A percentile compares a stretch with the other conserved stretches of the same genome.
phyloP scores from a whole-genome alignment of 176 grass and related monocot species.

The Stipa capillata region DNA sequence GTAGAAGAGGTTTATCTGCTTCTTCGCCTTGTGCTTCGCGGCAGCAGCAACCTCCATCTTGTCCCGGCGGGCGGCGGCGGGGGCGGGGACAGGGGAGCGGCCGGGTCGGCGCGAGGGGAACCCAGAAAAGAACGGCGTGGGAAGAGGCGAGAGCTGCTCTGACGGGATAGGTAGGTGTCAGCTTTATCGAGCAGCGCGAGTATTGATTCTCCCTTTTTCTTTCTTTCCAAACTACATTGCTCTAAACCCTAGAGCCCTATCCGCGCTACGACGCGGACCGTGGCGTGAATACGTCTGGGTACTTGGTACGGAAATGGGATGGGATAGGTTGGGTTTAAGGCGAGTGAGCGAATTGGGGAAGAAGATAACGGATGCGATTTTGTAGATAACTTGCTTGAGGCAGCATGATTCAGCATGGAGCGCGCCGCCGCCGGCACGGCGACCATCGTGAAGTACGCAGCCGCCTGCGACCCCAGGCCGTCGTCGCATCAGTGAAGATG shows the following conservation, averaged over 20 bases:
- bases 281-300: neutral
- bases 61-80: neutral
- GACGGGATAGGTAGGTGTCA: constrained; percentile 17
- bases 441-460: constrained; percentile 27
- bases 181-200: constrained; percentile 5
- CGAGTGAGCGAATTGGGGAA: neutral
- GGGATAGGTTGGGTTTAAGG: neutral
- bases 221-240: neutral
- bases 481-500: neutral
- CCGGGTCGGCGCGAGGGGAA: neutral
- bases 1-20: constrained; percentile 84
- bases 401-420: neutral
- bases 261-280: neutral
- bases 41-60: constrained; percentile 22
- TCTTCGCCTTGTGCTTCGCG: constrained; percentile 44
- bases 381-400: neutral
- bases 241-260: constrained; percentile 28
- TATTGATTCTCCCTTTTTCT: neutral
- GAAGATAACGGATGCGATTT: neutral
- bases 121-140: constrained; percentile 1
- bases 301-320: neutral
- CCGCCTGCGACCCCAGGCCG: neutral
- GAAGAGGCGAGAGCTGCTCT: neutral
- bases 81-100: neutral
- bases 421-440: neutral